These are phyloP conservation scores for Fomitopsis betulina DNA, from an alignment of 1,284 basidiomycete genomes.

Conservation along the genomic window DNA sequence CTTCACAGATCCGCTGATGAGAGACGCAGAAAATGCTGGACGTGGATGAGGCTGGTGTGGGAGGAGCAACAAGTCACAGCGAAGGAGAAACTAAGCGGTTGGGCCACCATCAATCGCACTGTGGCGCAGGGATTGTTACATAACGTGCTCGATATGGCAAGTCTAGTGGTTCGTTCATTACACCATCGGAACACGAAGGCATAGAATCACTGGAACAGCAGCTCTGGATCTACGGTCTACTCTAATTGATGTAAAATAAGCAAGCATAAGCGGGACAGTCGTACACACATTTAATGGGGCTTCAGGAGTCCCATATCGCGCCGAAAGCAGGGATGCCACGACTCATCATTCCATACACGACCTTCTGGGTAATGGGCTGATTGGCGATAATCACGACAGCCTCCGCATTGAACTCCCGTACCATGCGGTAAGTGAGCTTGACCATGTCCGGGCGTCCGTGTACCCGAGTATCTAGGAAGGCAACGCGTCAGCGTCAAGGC, in stretches of 20 bases:
- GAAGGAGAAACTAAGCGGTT: too few species aligned
- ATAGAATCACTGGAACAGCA: not conserved
- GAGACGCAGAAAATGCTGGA: too few species aligned
- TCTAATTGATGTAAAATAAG: not conserved
- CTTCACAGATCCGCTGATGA: too few species aligned
- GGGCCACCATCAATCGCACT: too few species aligned
- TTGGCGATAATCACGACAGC: constrained; percentile 60
- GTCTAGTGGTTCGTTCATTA: not conserved
- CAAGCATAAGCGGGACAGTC: not conserved
- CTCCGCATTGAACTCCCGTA: constrained; percentile 55
- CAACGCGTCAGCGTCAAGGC: not conserved
- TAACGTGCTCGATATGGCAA: not conserved
- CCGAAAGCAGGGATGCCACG: constrained; percentile 56
- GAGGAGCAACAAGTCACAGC: too few species aligned
- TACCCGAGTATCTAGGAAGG: constrained; percentile 41
- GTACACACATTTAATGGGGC: not conserved
- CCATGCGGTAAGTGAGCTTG: constrained; percentile 48
- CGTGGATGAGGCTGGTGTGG: too few species aligned
- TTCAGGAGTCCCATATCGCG: constrained; percentile 48
- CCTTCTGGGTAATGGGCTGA: constrained; percentile 49
- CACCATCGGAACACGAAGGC: not conserved
- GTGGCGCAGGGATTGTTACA: not conserved
- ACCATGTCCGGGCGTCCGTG: constrained; percentile 61
- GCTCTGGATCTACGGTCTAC: not conserved
- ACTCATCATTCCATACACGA: constrained; percentile 56